A percentile compares a stretch with the other conserved stretches of the same genome.
These are phyloP conservation scores for Pestalotiopsis sp. DNA, from an alignment of 2,329 filamentous ascomycete species.

Conservation along the genomic window DNA sequence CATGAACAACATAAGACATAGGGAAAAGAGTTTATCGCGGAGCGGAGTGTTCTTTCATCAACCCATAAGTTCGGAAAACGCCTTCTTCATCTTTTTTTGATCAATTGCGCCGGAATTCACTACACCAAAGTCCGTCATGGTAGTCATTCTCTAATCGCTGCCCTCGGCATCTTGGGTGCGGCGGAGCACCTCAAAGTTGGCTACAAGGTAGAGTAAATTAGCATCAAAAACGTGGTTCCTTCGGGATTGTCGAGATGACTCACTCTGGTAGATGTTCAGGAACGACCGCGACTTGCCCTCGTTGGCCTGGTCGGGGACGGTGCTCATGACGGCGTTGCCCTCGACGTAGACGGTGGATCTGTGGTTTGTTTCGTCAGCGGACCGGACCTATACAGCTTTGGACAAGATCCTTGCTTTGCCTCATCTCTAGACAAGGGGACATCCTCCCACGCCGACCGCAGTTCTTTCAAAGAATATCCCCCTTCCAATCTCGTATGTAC, in stretches of 20 bases:
- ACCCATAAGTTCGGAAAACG: not conserved
- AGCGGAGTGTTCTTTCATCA: conserved; percentile 8
- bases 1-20: not conserved
- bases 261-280: conserved; percentile 81
- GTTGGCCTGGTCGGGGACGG: conserved; percentile 66
- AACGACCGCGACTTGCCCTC: conserved; percentile 69
- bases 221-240: not conserved
- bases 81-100: not conserved
- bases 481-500: conserved; percentile 37
- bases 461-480: too few species aligned
- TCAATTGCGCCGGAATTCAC: not conserved
- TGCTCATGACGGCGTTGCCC: conserved; percentile 73
- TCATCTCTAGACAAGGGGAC: not conserved
- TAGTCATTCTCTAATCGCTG: not conserved
- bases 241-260: conserved; percentile 37
- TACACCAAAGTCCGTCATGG: not conserved
- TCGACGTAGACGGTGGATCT: conserved; percentile 84
- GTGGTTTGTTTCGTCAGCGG: conserved; percentile 8
- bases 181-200: conserved; percentile 11
- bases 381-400: conserved; percentile 16
- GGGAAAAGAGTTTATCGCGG: not conserved
- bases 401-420: not conserved
- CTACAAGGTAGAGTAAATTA: not conserved
- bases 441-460: not conserved
- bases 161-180: conserved; percentile 9